Evolutionary conservation across 495 filamentous ascomycete genomes (phyloP).

Genomic region (Aspergillus funiculosus): DNA sequence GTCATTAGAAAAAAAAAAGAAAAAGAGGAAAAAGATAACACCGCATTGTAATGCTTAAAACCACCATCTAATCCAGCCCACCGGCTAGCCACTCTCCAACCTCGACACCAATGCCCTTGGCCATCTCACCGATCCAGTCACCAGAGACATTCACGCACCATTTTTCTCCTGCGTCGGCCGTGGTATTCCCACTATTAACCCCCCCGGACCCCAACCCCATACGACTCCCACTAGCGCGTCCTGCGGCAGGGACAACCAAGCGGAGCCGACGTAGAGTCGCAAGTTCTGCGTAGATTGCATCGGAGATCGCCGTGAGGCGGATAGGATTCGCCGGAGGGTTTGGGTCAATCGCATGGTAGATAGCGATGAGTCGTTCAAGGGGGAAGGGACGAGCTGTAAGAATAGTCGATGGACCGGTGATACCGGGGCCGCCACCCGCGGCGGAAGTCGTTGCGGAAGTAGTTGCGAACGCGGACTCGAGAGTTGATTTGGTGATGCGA

Average conservation of each 20-base stretch:
- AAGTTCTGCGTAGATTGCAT: constrained; percentile 65
- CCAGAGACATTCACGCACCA: constrained; percentile 46
- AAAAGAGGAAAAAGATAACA: neutral
- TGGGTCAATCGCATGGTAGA: constrained; percentile 73
- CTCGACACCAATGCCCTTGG: constrained; percentile 44
- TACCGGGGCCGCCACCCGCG: constrained; percentile 27
- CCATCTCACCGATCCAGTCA: constrained; percentile 45
- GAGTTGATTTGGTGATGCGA: constrained; percentile 45
- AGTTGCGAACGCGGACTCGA: constrained; percentile 37
- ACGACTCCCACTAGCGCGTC: constrained; percentile 33
- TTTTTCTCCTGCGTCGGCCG: constrained; percentile 39
- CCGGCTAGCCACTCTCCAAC: constrained; percentile 47
- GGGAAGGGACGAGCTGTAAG: constrained; percentile 74
- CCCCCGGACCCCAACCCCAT: constrained; percentile 25
- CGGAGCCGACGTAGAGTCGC: constrained; percentile 75
- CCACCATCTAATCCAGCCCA: constrained; percentile 33
- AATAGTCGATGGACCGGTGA: constrained; percentile 64
- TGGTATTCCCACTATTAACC: constrained; percentile 35
- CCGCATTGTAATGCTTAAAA: no score
- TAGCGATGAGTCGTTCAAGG: constrained; percentile 80
- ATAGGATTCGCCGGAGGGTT: constrained; percentile 54
- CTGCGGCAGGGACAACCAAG: constrained; percentile 58
- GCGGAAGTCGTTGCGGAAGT: constrained; percentile 38
- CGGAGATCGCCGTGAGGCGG: constrained; percentile 40
- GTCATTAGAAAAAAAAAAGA: constrained; percentile 1